Base-by-base conservation (phyloP, 2,329 filamentous ascomycete genomes). In the Calonectria hawksworthii region DNA sequence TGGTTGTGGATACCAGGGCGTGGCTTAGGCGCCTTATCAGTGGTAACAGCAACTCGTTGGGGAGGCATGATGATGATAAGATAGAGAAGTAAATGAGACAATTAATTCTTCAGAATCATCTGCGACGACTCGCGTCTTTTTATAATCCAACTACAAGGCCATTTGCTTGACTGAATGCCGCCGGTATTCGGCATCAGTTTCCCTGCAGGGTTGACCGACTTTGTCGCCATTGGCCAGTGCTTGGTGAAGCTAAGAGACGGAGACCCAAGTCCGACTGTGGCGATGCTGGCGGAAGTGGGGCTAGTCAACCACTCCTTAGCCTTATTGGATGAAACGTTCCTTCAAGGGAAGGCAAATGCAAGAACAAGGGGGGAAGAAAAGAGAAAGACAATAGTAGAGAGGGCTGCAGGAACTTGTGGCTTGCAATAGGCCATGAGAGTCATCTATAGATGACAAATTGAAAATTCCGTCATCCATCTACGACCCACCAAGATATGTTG, bases 1-100 rank as follows among this genome's bases (percentile, higher is more conserved):
- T 68, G 74, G 21, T 47, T 72, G 64, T 72, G 68, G 51, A 76
- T 38, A n/a, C 72, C 72, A 2, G 72, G 72, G 23, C 68, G 68
- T 32, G 65, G 78, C 34, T 63, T 41, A 16, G 56, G 56, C 23
- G 56, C 56, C 56, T 63, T 63, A 26, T 63, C 56, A 28, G 56
- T 63, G 56, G 13, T 41, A 1, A 63, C 56, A 28, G 36, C 56
- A 41, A 63, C 16, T 63, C 56, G 56, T 30, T 41, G 2, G 36
- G 56, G 9, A 4, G 56, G 2, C 56, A 63, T 63, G 36, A 28
- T 63, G 38, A 7, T 36, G 10, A 18, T 9, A 63, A 41, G 34
- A 41, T 63, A 36, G 28, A 41, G 14, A 63, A 63, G 34, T 8
- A 11, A 21, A 30, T 21, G 14, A 44, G 56, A 21, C 23, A 26